These are phyloP conservation scores for Amaranthus cruentus DNA, from an alignment of 148 eudicot genomes.

Conservation along the genomic window DNA sequence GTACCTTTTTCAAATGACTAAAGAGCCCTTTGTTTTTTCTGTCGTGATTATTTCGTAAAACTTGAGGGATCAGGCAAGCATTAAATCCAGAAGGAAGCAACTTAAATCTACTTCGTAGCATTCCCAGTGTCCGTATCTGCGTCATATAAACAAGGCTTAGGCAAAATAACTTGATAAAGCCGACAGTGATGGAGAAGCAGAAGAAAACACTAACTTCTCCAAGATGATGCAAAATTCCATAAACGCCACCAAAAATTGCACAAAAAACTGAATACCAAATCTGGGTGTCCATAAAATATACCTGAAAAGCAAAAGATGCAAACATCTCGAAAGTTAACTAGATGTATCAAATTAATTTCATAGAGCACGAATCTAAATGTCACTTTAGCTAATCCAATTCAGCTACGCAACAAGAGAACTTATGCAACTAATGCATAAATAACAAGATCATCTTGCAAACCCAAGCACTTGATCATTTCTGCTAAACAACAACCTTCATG, in stretches of 20 bases:
- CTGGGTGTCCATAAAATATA: slow-evolving; percentile 94
- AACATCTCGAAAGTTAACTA: not conserved
- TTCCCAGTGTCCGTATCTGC: slow-evolving; percentile 88
- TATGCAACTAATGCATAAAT: not conserved
- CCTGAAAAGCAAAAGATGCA: slow-evolving; percentile 34
- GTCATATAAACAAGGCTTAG: slow-evolving; percentile 11
- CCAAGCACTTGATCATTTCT: not conserved
- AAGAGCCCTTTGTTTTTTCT: slow-evolving; percentile 37
- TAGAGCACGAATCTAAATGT: not conserved
- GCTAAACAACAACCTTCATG: not conserved
- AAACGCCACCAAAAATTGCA: slow-evolving; percentile 80
- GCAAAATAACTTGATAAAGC: slow-evolving; percentile 5
- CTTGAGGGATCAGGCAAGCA: slow-evolving; percentile 57
- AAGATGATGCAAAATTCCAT: slow-evolving; percentile 88
- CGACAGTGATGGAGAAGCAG: slow-evolving; percentile 4
- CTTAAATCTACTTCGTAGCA: slow-evolving; percentile 86
- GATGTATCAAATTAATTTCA: not conserved
- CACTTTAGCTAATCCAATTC: not conserved
- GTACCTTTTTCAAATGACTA: slow-evolving; percentile 53
- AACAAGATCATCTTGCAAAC: not conserved
- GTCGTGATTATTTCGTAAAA: slow-evolving; percentile 32
- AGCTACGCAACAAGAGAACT: not conserved
- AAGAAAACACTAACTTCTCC: slow-evolving; percentile 61
- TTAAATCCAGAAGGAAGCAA: slow-evolving; percentile 72
- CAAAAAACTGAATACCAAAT: slow-evolving; percentile 99